Percentiles rank a stretch among this genome's conserved stretches.
Conservation (phyloP, 208 protist genomes). For the Plasmodiophora brassicae region DNA sequence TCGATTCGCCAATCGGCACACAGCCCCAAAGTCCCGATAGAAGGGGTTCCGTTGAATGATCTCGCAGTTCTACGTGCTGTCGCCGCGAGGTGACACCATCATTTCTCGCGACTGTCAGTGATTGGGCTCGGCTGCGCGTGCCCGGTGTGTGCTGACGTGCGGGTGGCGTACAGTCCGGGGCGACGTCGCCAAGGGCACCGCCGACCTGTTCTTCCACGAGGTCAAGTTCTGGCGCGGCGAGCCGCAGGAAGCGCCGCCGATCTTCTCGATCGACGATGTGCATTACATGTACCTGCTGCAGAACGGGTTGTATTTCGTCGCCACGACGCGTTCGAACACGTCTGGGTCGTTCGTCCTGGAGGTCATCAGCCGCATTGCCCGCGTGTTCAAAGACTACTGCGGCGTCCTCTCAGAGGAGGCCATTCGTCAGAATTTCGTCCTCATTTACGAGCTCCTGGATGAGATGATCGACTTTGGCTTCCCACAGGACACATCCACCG, state of each 20-base stretch:
- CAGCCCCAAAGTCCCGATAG: too few species aligned
- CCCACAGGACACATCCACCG: slow-evolving; percentile 68
- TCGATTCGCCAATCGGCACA: too few species aligned
- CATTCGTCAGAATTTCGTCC: slow-evolving; percentile 74
- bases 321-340: slow-evolving; percentile 67
- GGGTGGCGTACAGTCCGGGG: slow-evolving; percentile 62
- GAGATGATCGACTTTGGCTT: slow-evolving; percentile 78
- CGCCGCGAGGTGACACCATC: slow-evolving; percentile 70
- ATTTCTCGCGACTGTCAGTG: slow-evolving; percentile 67
- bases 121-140: not conserved
- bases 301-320: slow-evolving; percentile 71
- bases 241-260: slow-evolving; percentile 41
- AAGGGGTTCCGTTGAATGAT: too few species aligned
- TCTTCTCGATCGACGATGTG: slow-evolving; percentile 65
- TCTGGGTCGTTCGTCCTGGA: slow-evolving; percentile 70
- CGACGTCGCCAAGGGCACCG: slow-evolving; percentile 61
- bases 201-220: slow-evolving; percentile 77
- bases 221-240: slow-evolving; percentile 52
- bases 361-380: slow-evolving; percentile 63
- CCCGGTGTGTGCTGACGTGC: not conserved
- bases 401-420: slow-evolving; percentile 75
- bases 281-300: slow-evolving; percentile 70
- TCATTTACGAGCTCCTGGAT: slow-evolving; percentile 83
- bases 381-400: slow-evolving; percentile 75
- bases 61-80: slow-evolving; percentile 77